Evolutionary conservation across 495 filamentous ascomycete species (phyloP).

Genomic region (Penicillium mononematosum): DNA sequence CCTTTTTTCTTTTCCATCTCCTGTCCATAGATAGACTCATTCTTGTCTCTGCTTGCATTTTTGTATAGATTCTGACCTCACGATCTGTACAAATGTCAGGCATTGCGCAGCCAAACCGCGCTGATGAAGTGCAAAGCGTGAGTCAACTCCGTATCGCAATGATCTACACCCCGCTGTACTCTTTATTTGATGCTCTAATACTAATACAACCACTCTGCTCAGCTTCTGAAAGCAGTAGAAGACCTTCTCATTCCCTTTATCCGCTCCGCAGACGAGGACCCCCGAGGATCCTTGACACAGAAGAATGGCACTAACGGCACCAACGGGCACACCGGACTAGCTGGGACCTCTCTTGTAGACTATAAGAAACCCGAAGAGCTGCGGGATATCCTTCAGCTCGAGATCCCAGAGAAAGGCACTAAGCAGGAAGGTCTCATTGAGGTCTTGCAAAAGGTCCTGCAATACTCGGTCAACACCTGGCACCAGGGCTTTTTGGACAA

Average conservation of each 20-base stretch:
- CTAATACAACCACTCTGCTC: conserved; percentile 2
- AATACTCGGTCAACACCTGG: conserved; percentile 93
- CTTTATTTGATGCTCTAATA: background rate
- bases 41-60: background rate
- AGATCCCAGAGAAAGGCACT: conserved; percentile 61
- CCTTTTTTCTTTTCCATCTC: conserved; percentile 1
- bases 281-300: conserved; percentile 47
- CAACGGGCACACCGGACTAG: conserved; percentile 43
- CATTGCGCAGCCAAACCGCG: conserved; percentile 29
- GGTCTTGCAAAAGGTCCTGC: conserved; percentile 63
- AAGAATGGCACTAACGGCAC: conserved; percentile 29
- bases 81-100: conserved; percentile 26
- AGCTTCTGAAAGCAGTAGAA: conserved; percentile 75
- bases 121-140: conserved; percentile 47
- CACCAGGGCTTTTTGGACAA: conserved; percentile 94
- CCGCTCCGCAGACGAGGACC: conserved; percentile 66
- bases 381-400: conserved; percentile 59
- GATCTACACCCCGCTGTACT: conserved; percentile 8
- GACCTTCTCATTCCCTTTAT: conserved; percentile 77
- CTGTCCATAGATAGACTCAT: background rate
- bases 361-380: conserved; percentile 70
- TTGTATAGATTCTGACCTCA: background rate
- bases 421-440: conserved; percentile 71
- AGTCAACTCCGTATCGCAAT: conserved; percentile 23
- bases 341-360: conserved; percentile 65